A percentile compares a stretch with the other conserved stretches of the same genome.
These are phyloP conservation scores for Phytophthora pseudosyringae DNA, from an alignment of 352 stramenopile genomes.

Conservation along the genomic window DNA sequence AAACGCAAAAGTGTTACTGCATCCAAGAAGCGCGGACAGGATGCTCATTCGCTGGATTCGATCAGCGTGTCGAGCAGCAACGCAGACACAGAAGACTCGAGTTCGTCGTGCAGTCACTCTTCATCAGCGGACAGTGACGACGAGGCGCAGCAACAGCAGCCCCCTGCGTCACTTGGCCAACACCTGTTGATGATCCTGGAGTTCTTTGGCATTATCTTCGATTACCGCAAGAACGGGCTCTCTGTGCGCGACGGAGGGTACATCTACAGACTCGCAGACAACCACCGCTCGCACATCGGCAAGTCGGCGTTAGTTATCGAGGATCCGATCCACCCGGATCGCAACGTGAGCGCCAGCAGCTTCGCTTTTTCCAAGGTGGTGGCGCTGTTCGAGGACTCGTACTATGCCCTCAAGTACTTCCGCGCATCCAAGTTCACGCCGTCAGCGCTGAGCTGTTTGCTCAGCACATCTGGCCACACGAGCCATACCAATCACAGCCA, in stretches of 20 bases:
- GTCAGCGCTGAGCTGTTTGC: constrained; percentile 81
- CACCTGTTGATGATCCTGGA: constrained; percentile 83
- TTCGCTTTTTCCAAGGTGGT: constrained; percentile 89
- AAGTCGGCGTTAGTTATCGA: constrained; percentile 88
- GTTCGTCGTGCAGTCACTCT: constrained; percentile 52
- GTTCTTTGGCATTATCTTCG: constrained; percentile 88
- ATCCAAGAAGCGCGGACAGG: constrained; percentile 8
- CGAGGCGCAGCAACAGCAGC: constrained; percentile 25
- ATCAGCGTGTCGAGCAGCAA: constrained; percentile 82
- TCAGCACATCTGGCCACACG: constrained; percentile 71
- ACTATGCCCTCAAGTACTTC: constrained; percentile 88
- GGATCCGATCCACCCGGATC: constrained; percentile 87
- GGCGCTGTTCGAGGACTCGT: constrained; percentile 85
- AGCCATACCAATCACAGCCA: constrained; percentile 36
- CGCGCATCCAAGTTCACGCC: constrained; percentile 75
- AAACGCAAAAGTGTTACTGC: constrained; percentile 25
- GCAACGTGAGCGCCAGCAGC: constrained; percentile 88
- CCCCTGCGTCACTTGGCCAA: constrained; percentile 62
- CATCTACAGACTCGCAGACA: constrained; percentile 81
- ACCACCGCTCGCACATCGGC: constrained; percentile 46
- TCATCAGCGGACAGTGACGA: constrained; percentile 67
- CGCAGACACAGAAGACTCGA: constrained; percentile 83
- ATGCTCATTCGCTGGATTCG: constrained; percentile 44
- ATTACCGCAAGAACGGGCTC: constrained; percentile 85
- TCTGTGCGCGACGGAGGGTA: constrained; percentile 88